Conservation (phyloP, 345 rosid species). For the Salix koriyanagi region DNA sequence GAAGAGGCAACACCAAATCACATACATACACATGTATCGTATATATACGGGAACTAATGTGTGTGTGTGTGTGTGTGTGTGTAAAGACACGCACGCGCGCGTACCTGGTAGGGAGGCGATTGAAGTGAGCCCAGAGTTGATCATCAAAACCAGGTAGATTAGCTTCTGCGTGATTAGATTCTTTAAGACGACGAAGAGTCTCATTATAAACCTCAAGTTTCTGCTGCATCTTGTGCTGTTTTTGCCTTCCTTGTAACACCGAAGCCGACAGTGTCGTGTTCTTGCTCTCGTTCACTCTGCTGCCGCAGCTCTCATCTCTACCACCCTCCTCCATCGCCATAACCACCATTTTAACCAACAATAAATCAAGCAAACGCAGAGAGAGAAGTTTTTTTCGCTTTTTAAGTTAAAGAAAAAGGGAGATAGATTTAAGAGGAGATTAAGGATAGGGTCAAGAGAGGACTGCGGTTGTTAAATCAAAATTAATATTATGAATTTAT, state of each 20-base stretch:
- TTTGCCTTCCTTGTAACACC: constrained; percentile 40
- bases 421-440: not conserved
- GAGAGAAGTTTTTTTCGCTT: not conserved
- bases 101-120: constrained; percentile 84
- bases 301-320: constrained; percentile 56
- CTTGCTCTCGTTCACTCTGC: constrained; percentile 39
- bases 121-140: constrained; percentile 90
- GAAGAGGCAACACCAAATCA: not conserved
- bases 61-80: too few relatives aligned
- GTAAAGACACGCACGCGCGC: not conserved
- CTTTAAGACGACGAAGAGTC: constrained; percentile 65
- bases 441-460: not conserved
- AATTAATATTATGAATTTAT: not conserved
- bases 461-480: not conserved
- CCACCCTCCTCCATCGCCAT: constrained; percentile 51
- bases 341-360: not conserved
- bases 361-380: not conserved
- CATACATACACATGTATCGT: not conserved
- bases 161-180: constrained; percentile 46
- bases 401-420: not conserved
- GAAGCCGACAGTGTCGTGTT: constrained; percentile 28
- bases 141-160: constrained; percentile 63
- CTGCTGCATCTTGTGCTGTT: constrained; percentile 31
- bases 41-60: not conserved
- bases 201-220: constrained; percentile 65